Conservation (phyloP, 2,329 filamentous ascomycete species). For the Alternaria postmessia region DNA sequence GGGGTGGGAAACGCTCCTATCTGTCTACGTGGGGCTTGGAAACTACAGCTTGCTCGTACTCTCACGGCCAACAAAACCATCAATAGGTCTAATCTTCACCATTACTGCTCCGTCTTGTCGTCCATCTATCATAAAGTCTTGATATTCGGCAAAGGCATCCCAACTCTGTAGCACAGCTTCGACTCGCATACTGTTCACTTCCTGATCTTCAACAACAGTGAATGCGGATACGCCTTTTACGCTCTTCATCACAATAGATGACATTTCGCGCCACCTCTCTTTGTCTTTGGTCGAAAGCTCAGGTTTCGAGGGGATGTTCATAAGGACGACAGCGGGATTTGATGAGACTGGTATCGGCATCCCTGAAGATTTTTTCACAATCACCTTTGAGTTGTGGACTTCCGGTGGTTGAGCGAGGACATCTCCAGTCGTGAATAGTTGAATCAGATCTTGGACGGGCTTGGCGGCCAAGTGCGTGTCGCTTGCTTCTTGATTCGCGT, state of each 20-base stretch:
- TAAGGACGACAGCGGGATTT: slow-evolving; percentile 27
- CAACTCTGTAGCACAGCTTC: slow-evolving; percentile 15
- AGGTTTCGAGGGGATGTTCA: slow-evolving; percentile 20
- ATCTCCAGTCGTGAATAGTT: slow-evolving; percentile 28
- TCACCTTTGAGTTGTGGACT: slow-evolving; percentile 25
- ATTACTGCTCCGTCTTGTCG: slow-evolving; percentile 12
- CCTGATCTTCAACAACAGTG: slow-evolving; percentile 22
- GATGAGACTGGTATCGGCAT: slow-evolving; percentile 5
- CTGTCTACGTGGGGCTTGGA: no score
- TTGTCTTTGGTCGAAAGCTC: slow-evolving; percentile 8
- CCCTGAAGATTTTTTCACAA: slow-evolving; percentile 7
- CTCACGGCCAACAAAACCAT: slow-evolving; percentile 30
- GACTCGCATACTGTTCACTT: slow-evolving; percentile 18
- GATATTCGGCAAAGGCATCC: slow-evolving; percentile 18
- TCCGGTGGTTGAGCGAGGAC: slow-evolving; percentile 33
- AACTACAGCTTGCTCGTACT: slow-evolving; percentile 18
- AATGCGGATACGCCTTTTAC: slow-evolving; percentile 17
- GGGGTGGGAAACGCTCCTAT: no score
- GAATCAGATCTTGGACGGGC: slow-evolving; percentile 35
- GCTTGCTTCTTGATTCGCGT: slow-evolving; percentile 30
- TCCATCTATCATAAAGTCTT: slow-evolving; percentile 11
- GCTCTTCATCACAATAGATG: slow-evolving; percentile 9
- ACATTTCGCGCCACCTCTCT: slow-evolving; percentile 14
- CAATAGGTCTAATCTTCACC: slow-evolving; percentile 25
- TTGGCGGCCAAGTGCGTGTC: slow-evolving; percentile 30